phyloP scores from a whole-genome alignment of 2,329 filamentous ascomycete species.

The Cordyceps tenuipes region DNA sequence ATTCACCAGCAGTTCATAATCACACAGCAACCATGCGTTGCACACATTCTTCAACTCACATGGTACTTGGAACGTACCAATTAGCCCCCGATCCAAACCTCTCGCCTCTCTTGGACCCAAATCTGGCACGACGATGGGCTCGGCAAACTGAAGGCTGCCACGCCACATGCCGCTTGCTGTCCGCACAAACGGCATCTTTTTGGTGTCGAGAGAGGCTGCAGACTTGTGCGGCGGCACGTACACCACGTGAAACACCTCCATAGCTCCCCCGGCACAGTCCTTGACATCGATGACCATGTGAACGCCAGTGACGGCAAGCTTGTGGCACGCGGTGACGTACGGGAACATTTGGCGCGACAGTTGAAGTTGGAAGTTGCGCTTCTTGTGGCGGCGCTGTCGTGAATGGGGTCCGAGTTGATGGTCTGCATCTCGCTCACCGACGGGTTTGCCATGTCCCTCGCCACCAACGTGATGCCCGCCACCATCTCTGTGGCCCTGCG shows the following conservation, averaged over 20 bases:
- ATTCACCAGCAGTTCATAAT: neutral
- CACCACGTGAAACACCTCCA: slow-evolving; percentile 1
- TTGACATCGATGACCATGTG: slow-evolving; percentile 1
- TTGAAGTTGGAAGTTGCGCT: neutral
- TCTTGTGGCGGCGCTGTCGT: neutral
- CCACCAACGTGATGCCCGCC: too few species aligned
- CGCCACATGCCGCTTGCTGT: slow-evolving; percentile 1
- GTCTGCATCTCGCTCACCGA: neutral
- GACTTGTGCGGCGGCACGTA: neutral
- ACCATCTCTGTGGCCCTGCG: neutral
- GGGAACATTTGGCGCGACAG: slow-evolving; percentile 10
- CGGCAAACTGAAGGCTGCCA: neutral
- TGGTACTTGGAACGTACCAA: neutral
- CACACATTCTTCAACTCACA: slow-evolving; percentile 4
- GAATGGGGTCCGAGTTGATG: neutral
- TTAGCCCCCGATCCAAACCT: neutral
- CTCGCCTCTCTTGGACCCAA: neutral
- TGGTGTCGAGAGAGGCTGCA: neutral
- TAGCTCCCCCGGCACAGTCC: neutral
- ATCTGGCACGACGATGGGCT: slow-evolving; percentile 1
- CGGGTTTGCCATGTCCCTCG: neutral
- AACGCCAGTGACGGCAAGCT: neutral
- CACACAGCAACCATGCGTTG: neutral
- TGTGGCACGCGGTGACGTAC: neutral
- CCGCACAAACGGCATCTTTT: slow-evolving; percentile 7